Conservation (phyloP, 768 basidiomycete genomes). For the Phlebiopsis gigantea region DNA sequence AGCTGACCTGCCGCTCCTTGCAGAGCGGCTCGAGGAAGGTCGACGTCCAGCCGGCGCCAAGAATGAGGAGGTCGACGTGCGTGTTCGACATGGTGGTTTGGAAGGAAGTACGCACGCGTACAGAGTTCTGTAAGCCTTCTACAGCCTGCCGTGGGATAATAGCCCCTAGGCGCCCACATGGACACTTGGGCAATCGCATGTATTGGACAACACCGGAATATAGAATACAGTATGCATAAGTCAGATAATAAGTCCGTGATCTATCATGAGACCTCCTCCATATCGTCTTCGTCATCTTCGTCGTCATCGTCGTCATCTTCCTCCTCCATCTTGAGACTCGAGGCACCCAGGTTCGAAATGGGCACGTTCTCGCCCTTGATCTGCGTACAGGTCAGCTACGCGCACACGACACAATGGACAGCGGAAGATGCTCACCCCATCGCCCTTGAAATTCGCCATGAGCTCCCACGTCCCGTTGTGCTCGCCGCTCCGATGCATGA, state of each 20-base stretch:
- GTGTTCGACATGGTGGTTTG: slow-evolving; percentile 10
- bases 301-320: slow-evolving; percentile 52
- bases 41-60: slow-evolving; percentile 66
- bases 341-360: slow-evolving; percentile 17
- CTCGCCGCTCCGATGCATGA: slow-evolving; percentile 75
- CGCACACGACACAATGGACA: not conserved
- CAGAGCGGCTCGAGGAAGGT: slow-evolving; percentile 56
- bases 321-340: slow-evolving; percentile 47
- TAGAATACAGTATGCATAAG: slow-evolving; percentile 7
- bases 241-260: not conserved
- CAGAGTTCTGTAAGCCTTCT: not conserved
- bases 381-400: slow-evolving; percentile 16
- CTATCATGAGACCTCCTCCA: slow-evolving; percentile 64
- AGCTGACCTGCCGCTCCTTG: slow-evolving; percentile 31
- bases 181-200: not conserved
- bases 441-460: slow-evolving; percentile 65
- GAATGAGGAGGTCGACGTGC: slow-evolving; percentile 48
- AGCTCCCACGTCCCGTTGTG: slow-evolving; percentile 78
- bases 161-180: not conserved
- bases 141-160: not conserved
- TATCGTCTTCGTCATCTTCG: slow-evolving; percentile 59
- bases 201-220: not conserved
- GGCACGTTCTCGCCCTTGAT: slow-evolving; percentile 30
- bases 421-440: slow-evolving; percentile 38
- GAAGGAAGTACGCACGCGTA: not conserved